Base-by-base conservation (phyloP, 176 grass and related monocot genomes). In the Carex myosuroides region DNA sequence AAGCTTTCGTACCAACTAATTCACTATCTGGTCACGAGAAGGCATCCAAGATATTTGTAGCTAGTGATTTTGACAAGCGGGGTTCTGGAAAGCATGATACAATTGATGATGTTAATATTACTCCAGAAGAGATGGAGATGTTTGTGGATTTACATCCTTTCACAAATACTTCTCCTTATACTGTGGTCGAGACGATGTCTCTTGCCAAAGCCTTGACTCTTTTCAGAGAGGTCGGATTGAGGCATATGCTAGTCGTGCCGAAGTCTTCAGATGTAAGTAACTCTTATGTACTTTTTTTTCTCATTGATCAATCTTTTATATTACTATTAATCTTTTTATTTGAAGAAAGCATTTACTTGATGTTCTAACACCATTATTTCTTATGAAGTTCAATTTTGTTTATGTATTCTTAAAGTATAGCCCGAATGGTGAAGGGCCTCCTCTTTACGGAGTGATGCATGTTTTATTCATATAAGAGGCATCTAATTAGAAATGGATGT, bases 71-170 rank as follows among this genome's bases (percentile, higher is more conserved):
- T 13, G 89, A 92, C 46, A 98, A 98, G 88, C 86, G 92, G 2
- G 91, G 91, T 1, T 95, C 92, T 10, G 95, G 95, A 30, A 98
- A 98, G 84, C 87, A 93, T 17, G 92, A 90, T 70, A 64, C 67
- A 5, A 86, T 98, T 13, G 82, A 64, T 85, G 88, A 86, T 13
- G 84, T 95, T 44, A 46, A 89, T 50, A 29, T 95, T 8, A 91
- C 91, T 14, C 79, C 84, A 58, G 95, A 98, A 77, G 95, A 98
- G 89, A 93, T 98, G 95, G 92, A 93, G 57, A 98, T 98, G 95
- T 98, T 90, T 81, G 82, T 98, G 0, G 95, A 98, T 88, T 87
- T 98, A 71, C 92, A 98, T 86, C 92, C 95, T 0, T 94, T 98
- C 81, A 89, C 88, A 54, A 98, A 98, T 87, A 89, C 95, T 14